Percentiles rank a stretch among this genome's conserved stretches.
These are phyloP conservation scores for Letharia lupina DNA, from an alignment of 495 filamentous ascomycete species.

Conservation along the genomic window DNA sequence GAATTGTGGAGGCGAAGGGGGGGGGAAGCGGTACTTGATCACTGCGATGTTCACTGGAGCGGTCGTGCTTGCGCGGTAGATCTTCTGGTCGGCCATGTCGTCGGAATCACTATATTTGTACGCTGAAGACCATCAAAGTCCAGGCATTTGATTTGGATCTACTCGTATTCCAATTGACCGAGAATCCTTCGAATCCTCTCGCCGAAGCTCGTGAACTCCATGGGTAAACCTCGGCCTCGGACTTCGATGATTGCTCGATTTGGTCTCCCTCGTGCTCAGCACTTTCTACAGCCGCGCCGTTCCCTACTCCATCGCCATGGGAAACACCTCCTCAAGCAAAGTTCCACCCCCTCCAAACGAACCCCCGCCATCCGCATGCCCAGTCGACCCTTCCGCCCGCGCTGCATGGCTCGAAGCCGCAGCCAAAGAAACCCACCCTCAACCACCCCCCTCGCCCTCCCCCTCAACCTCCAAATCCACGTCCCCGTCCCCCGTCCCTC, in stretches of 20 bases:
- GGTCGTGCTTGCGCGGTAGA: slow-evolving; percentile 89
- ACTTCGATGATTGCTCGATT: not conserved
- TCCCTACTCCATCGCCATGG: slow-evolving; percentile 8
- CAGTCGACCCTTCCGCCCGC: slow-evolving; percentile 81
- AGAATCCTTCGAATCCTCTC: not conserved
- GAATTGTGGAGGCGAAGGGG: slow-evolving; percentile 20
- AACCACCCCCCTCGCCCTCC: slow-evolving; percentile 21
- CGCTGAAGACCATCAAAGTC: not conserved
- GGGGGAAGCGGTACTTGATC: slow-evolving; percentile 66
- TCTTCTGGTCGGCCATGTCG: slow-evolving; percentile 31
- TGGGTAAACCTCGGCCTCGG: not conserved
- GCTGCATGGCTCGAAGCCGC: slow-evolving; percentile 60
- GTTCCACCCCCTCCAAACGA: slow-evolving; percentile 26
- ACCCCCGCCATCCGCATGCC: slow-evolving; percentile 48
- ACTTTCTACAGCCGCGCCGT: not conserved
- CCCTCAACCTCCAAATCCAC: slow-evolving; percentile 23
- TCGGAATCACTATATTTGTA: not conserved
- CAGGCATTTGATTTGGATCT: not conserved
- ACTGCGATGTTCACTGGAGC: slow-evolving; percentile 99
- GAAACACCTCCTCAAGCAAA: slow-evolving; percentile 16
- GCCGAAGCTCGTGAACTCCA: not conserved
- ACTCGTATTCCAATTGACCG: not conserved
- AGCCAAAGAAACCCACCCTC: slow-evolving; percentile 27
- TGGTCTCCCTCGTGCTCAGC: not conserved
- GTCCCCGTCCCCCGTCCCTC: not conserved